A percentile compares a stretch with the other conserved stretches of the same genome.
Conservation (phyloP, 371 early-diverging fungal genomes). For the Mortierella sp. region DNA sequence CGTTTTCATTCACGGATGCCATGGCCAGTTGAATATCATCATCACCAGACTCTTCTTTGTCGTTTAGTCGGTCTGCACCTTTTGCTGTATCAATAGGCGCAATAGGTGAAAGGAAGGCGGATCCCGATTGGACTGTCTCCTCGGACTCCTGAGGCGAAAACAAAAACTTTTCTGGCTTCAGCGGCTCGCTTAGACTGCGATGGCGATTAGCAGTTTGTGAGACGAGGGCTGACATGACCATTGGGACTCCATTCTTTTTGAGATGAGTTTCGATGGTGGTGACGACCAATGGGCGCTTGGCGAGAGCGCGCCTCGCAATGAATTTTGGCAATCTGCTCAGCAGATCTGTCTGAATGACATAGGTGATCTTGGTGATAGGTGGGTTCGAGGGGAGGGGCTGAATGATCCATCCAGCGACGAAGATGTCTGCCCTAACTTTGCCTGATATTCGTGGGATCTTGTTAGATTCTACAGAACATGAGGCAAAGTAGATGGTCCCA, state of each 20-base stretch:
- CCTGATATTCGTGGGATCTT: slow-evolving; percentile 68
- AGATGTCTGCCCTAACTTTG: slow-evolving; percentile 66
- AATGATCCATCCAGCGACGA: slow-evolving; percentile 74
- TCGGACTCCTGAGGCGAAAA: slow-evolving; percentile 24
- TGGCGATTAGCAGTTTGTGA: slow-evolving; percentile 42
- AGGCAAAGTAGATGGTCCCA: slow-evolving; percentile 73
- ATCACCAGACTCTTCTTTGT: slow-evolving; percentile 33
- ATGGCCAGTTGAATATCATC: slow-evolving; percentile 30
- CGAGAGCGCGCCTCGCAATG: slow-evolving; percentile 72
- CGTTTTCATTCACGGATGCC: slow-evolving; percentile 9
- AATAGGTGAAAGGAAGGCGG: slow-evolving; percentile 48
- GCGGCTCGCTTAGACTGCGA: slow-evolving; percentile 49
- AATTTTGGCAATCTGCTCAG: slow-evolving; percentile 71
- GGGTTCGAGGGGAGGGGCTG: slow-evolving; percentile 65
- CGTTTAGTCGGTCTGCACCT: slow-evolving; percentile 26
- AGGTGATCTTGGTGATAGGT: slow-evolving; percentile 70
- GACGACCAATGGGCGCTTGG: slow-evolving; percentile 72
- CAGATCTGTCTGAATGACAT: slow-evolving; percentile 61
- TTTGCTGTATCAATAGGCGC: slow-evolving; percentile 16
- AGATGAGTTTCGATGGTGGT: slow-evolving; percentile 70
- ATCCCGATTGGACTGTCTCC: slow-evolving; percentile 37
- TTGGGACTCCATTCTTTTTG: slow-evolving; percentile 65
- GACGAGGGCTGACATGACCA: slow-evolving; percentile 43
- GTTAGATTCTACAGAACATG: slow-evolving; percentile 71
- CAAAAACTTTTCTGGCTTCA: slow-evolving; percentile 42